Evolutionary conservation across 148 eudicot species (phyloP).

Genomic region (Oxyria digyna): DNA sequence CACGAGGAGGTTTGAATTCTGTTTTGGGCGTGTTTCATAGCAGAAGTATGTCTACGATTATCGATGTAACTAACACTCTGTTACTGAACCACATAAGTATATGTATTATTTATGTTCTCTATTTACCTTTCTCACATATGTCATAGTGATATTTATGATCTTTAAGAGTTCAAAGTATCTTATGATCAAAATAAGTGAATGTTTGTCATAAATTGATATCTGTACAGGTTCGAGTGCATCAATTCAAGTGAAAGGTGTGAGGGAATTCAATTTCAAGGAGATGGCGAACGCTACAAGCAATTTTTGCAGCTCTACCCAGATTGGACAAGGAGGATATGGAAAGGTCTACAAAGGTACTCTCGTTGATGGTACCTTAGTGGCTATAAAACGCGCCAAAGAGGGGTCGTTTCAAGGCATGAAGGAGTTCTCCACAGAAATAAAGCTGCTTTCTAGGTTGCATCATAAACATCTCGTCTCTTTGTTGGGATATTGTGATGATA

Average conservation of each 20-base stretch:
- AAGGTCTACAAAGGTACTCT: too few species aligned
- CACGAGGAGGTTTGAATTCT: too few species aligned
- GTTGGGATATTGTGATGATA: slow-evolving; percentile 66
- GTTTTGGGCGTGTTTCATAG: too few species aligned
- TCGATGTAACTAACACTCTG: too few species aligned
- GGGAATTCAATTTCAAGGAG: slow-evolving; percentile 38
- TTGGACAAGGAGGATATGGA: slow-evolving; percentile 89
- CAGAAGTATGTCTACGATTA: too few species aligned
- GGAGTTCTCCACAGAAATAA: slow-evolving; percentile 69
- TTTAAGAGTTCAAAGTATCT: not conserved
- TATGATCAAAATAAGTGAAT: not conserved
- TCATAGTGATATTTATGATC: too few species aligned
- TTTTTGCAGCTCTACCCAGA: slow-evolving; percentile 29
- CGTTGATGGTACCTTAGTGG: slow-evolving; percentile 47
- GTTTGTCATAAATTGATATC: not conserved
- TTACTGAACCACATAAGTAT: too few species aligned
- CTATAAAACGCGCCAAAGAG: slow-evolving; percentile 71
- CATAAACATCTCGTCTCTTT: slow-evolving; percentile 63
- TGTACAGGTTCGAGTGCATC: slow-evolving; percentile 10
- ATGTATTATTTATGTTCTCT: too few species aligned
- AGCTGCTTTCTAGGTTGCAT: slow-evolving; percentile 64
- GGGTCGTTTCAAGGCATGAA: slow-evolving; percentile 73
- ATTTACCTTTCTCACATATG: too few species aligned
- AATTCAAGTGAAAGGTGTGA: slow-evolving; percentile 50
- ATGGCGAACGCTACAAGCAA: slow-evolving; percentile 47